phyloP scores from a whole-genome alignment of 1,139 yeast genomes.

The Kodamaea sp. region DNA sequence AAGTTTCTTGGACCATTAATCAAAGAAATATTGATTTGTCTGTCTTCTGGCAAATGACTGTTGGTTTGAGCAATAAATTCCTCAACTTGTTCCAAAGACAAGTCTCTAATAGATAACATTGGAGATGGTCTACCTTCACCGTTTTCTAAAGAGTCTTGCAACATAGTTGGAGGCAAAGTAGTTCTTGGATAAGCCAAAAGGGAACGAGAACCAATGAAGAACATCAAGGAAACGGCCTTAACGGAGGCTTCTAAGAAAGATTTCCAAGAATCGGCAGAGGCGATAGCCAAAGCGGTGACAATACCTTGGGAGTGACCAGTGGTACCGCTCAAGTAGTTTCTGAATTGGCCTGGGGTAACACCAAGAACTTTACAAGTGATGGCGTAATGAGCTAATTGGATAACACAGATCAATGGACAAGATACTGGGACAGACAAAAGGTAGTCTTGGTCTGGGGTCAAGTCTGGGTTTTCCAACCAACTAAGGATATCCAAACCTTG shows the following conservation, averaged over 20 bases:
- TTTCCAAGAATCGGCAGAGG: conserved; percentile 84
- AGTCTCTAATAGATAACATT: conserved; percentile 91
- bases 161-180: conserved; percentile 87
- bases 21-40: conserved; percentile 86
- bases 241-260: conserved; percentile 67
- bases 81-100: conserved; percentile 76
- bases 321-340: conserved; percentile 67
- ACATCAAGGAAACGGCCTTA: conserved; percentile 79
- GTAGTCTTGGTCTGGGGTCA: conserved; percentile 88
- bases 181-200: conserved; percentile 90
- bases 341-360: conserved; percentile 83
- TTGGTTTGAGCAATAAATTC: conserved; percentile 79
- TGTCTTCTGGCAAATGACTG: conserved; percentile 86
- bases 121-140: conserved; percentile 98
- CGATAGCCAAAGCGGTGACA: conserved; percentile 87
- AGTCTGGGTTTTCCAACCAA: conserved; percentile 83
- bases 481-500: conserved; percentile 86
- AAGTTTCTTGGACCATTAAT: conserved; percentile 93
- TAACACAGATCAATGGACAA: conserved; percentile 92
- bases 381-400: conserved; percentile 91
- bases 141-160: conserved; percentile 87
- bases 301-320: conserved; percentile 99
- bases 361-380: conserved; percentile 84
- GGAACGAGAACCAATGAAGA: conserved; percentile 91
- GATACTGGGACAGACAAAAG: conserved; percentile 88